A percentile compares a stretch with the other conserved stretches of the same genome.
Conservation (phyloP, 345 rosid genomes). For the Draba incana region DNA sequence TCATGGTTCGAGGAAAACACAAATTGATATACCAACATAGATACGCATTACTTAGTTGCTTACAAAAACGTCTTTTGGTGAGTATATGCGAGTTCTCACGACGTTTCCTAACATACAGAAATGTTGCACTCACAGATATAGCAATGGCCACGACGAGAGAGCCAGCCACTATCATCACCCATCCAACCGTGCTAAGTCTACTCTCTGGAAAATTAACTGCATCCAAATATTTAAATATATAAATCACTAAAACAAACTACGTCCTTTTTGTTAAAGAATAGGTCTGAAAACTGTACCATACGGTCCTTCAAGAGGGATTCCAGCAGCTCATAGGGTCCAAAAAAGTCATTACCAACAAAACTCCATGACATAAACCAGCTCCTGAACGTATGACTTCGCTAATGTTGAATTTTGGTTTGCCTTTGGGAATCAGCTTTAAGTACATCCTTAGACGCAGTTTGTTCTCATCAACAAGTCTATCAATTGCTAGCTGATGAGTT, state of each 20-base stretch:
- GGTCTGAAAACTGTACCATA: constrained; percentile 50
- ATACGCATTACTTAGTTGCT: constrained; percentile 36
- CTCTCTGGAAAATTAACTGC: constrained; percentile 15
- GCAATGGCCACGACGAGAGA: constrained; percentile 51
- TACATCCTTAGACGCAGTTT: constrained; percentile 54
- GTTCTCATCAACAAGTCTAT: constrained; percentile 53
- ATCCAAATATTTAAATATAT: constrained; percentile 10
- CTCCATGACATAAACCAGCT: constrained; percentile 57
- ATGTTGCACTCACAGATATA: constrained; percentile 45
- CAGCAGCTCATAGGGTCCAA: constrained; percentile 90
- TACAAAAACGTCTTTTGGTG: constrained; percentile 64
- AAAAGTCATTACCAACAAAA: constrained; percentile 51
- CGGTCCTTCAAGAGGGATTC: constrained; percentile 74
- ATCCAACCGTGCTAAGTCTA: constrained; percentile 47
- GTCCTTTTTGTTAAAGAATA: background rate
- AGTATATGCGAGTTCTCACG: constrained; percentile 33
- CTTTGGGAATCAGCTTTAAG: constrained; percentile 38
- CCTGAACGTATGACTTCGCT: constrained; percentile 65
- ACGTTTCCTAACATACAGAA: constrained; percentile 50
- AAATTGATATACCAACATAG: background rate
- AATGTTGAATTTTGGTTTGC: constrained; percentile 38
- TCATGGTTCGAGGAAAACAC: constrained; percentile 1
- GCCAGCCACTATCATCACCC: constrained; percentile 55
- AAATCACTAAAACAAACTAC: constrained; percentile 1
- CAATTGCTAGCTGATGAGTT: constrained; percentile 59